These are phyloP conservation scores for Macrolepiota fuliginosa DNA, from an alignment of 768 basidiomycete species.

Conservation along the genomic window DNA sequence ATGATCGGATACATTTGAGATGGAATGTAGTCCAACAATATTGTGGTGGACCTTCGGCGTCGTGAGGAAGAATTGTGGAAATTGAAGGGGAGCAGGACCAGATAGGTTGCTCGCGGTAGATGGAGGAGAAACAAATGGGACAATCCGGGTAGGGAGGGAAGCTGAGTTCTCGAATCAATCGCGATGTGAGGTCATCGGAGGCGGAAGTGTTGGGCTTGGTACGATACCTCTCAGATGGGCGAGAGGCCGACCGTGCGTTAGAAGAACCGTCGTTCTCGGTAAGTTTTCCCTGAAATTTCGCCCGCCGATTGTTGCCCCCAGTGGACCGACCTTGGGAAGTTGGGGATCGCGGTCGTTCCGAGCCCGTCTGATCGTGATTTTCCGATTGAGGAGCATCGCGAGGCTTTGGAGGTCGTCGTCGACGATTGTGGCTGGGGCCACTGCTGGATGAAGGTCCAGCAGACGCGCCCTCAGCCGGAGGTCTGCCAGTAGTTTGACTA, in stretches of 20 bases:
- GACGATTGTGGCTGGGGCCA: neutral
- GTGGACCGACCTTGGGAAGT: neutral
- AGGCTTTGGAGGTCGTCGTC: neutral
- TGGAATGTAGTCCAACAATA: conserved; percentile 94
- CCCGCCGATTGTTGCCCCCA: conserved; percentile 13
- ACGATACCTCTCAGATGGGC: conserved; percentile 15
- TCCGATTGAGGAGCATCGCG: neutral
- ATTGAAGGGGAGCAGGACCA: conserved; percentile 84
- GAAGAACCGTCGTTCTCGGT: conserved; percentile 18
- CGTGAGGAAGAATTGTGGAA: conserved; percentile 34
- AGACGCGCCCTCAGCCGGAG: neutral
- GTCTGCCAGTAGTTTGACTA: neutral
- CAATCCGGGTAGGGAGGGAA: conserved; percentile 77
- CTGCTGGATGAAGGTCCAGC: neutral
- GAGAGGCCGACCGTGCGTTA: neutral
- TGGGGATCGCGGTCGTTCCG: neutral
- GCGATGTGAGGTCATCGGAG: conserved; percentile 71
- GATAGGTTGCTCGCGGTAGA: conserved; percentile 75
- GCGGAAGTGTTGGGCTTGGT: conserved; percentile 5
- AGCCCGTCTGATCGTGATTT: neutral
- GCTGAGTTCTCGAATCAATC: conserved; percentile 61
- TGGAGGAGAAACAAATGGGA: conserved; percentile 77
- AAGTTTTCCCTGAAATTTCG: conserved; percentile 25
- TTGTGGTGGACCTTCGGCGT: conserved; percentile 37
- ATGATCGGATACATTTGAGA: conserved; percentile 82